phyloP scores from a whole-genome alignment of 495 filamentous ascomycete genomes.

The Penicillium soppii region DNA sequence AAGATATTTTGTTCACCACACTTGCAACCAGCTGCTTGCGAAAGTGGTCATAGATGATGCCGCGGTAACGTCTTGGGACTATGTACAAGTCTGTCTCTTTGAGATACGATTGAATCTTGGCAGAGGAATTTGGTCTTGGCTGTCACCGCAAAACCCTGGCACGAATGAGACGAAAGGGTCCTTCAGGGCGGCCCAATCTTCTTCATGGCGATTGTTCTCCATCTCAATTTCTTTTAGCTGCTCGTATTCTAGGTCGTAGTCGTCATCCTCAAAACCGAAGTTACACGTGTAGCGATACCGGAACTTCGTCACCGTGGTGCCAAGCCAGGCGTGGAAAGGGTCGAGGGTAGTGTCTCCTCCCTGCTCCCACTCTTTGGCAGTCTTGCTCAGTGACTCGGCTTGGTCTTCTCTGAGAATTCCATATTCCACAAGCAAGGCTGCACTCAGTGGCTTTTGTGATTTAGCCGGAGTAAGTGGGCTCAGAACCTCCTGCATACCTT shows the following conservation, averaged over 20 bases:
- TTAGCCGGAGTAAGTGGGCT: too few species aligned
- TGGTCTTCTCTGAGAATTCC: background rate
- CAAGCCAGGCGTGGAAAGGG: conserved; percentile 63
- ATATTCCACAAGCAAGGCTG: background rate
- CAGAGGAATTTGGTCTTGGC: background rate
- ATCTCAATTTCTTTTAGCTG: conserved; percentile 64
- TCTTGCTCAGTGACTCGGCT: background rate
- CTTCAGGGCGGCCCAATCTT: conserved; percentile 54
- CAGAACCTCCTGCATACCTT: too few species aligned
- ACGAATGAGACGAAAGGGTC: conserved; percentile 47
- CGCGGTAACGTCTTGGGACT: conserved; percentile 53
- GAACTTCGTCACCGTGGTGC: conserved; percentile 43
- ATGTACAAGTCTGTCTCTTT: conserved; percentile 52
- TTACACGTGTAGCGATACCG: conserved; percentile 37
- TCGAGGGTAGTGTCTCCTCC: conserved; percentile 22
- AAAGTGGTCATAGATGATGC: conserved; percentile 58
- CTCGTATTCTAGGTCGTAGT: conserved; percentile 65
- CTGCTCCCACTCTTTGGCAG: too few species aligned
- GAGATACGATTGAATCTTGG: conserved; percentile 14
- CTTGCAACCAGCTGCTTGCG: conserved; percentile 43
- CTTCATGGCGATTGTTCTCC: conserved; percentile 50
- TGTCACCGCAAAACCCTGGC: conserved; percentile 46
- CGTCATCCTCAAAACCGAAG: conserved; percentile 56
- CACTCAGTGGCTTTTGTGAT: too few species aligned
- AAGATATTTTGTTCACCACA: conserved; percentile 42